These are phyloP conservation scores for Mycosarcoma maydis DNA, from an alignment of 1,284 basidiomycete species.

Conservation along the genomic window DNA sequence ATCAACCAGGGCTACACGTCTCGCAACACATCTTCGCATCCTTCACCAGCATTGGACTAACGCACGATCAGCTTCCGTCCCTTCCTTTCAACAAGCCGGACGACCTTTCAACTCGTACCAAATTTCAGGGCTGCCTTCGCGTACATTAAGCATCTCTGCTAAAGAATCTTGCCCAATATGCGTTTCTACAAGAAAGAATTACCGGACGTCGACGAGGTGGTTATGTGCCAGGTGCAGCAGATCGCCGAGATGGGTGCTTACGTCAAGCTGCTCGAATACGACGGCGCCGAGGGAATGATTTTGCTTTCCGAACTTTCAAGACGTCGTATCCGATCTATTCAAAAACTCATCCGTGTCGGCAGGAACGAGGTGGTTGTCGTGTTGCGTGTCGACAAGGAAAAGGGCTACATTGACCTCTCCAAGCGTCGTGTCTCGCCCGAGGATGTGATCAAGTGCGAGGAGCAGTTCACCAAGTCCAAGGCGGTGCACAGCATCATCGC, in stretches of 20 bases:
- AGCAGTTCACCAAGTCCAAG: conserved; percentile 97
- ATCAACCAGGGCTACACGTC: too few species aligned
- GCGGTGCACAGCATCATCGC: conserved; percentile 65
- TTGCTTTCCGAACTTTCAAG: conserved; percentile 94
- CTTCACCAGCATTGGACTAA: too few species aligned
- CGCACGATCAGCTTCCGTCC: too few species aligned
- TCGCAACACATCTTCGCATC: too few species aligned
- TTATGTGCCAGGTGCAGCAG: conserved; percentile 99
- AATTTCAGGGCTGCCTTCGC: too few species aligned
- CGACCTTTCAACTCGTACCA: too few species aligned
- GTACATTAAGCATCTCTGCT: not conserved
- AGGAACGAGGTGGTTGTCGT: conserved; percentile 99
- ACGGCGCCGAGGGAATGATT: conserved; percentile 99
- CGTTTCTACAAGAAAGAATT: conserved; percentile 66
- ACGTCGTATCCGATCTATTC: conserved; percentile 95
- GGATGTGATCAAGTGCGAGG: conserved; percentile 98
- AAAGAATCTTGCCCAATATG: conserved; percentile 55
- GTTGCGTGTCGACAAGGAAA: conserved; percentile 97
- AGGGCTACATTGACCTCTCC: conserved; percentile 99
- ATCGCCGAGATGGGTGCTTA: conserved; percentile 99
- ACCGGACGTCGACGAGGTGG: conserved; percentile 84
- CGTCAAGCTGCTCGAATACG: conserved; percentile 97
- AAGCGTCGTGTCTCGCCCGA: conserved; percentile 99
- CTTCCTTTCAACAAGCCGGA: too few species aligned
- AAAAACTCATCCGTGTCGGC: conserved; percentile 96